Evolutionary conservation across 805 yeast species (phyloP), one percentile per base, ranked within the genome.

Genomic region (Cephaloascus albidus): DNA sequence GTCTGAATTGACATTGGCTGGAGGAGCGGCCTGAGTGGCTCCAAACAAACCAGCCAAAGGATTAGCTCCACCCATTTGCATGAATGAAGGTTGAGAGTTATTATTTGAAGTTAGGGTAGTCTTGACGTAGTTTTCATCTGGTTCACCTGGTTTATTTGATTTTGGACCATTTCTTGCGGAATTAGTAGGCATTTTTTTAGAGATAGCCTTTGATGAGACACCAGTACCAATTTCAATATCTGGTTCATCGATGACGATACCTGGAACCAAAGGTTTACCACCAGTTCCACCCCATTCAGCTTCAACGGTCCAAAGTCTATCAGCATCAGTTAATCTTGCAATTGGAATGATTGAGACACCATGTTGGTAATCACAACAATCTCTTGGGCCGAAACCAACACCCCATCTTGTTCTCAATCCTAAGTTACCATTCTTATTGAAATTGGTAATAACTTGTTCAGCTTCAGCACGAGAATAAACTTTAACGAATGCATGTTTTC

Each of bases 211-310:
- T 3, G 96, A 85, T 1, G 95, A 82, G 37, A 86, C 85, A 45
- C 97, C 97, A 36, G 86, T 79, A 38, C 97, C 97, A 40, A 93
- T 85, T 57, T 89, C 96, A 51, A 90, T 93, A 63, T 93, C 98
- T 3, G 98, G 98, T 62, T 93, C 98, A 58, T 93, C 97, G 55
- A 93, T 76, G 14, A 81, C 85, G 52, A 86, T 63, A 38, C 95
- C 95, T 34, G 85, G 72, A 43, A 66, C 78, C 43, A 93, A 60
- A 6, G 89, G 87, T 53, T 71, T 75, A 16, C 96, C 97, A 38
- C 90, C 95, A 34, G 96, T 84, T 50, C 98, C 98, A 48, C 98
- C 98, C 88, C 95, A 88, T 59, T 86, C 90, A 3, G 97, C 96
- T 42, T 73, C 66, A 28, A 77, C 83, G 10, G 86, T 76, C 98